These are phyloP conservation scores for Neurospora tetraspora DNA, from an alignment of 495 filamentous ascomycete genomes.

Conservation along the genomic window DNA sequence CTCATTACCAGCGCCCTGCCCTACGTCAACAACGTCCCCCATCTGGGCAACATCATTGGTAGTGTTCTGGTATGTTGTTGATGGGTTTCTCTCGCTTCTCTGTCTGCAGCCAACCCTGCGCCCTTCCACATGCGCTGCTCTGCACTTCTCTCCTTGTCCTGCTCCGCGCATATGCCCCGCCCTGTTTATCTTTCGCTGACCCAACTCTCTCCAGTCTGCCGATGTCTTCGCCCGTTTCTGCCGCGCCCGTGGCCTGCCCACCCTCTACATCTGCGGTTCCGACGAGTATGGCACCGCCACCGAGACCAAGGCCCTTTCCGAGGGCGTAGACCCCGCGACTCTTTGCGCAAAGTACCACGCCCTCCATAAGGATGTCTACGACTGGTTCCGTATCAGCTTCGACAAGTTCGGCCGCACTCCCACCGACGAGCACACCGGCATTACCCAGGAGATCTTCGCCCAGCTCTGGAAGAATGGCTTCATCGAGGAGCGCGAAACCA, in stretches of 20 bases:
- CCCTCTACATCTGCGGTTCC: slow-evolving; percentile 57
- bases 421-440: slow-evolving; percentile 68
- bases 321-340: slow-evolving; percentile 54
- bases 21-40: slow-evolving; percentile 95
- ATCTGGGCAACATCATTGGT: slow-evolving; percentile 89
- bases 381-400: slow-evolving; percentile 74
- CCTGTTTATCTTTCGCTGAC: background rate
- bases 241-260: slow-evolving; percentile 56
- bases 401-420: slow-evolving; percentile 80
- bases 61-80: slow-evolving; percentile 52
- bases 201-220: slow-evolving; percentile 16
- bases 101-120: background rate
- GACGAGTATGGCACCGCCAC: slow-evolving; percentile 73
- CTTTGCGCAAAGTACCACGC: slow-evolving; percentile 82
- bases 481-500: slow-evolving; percentile 62
- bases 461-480: slow-evolving; percentile 70
- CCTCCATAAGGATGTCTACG: slow-evolving; percentile 74
- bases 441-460: slow-evolving; percentile 77
- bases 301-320: slow-evolving; percentile 67
- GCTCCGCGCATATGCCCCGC: background rate
- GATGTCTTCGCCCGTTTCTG: slow-evolving; percentile 54
- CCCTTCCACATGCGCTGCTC: background rate
- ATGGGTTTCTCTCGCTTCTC: background rate
- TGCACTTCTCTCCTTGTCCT: background rate
- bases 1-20: slow-evolving; percentile 60